A percentile compares a stretch with the other conserved stretches of the same genome.
phyloP scores from a whole-genome alignment of 202 grass and related monocot species.

The Dendrocalamus latiflorus region DNA sequence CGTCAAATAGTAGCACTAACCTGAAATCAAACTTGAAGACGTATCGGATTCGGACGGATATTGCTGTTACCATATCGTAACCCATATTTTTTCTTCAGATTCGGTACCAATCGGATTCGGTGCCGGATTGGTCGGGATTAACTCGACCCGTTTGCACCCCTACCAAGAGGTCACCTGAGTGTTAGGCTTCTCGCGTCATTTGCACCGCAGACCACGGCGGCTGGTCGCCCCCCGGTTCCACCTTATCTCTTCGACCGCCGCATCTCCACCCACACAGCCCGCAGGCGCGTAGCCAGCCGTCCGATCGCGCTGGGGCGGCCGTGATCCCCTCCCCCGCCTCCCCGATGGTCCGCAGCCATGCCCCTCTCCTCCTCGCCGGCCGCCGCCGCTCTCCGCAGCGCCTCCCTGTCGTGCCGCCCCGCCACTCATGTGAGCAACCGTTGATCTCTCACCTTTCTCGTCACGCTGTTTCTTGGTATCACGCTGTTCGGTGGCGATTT shows the following conservation, averaged over 20 bases:
- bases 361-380: constrained; percentile 20
- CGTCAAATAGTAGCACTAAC: too few species aligned
- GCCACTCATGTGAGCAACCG: constrained; percentile 35
- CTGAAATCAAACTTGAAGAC: too few species aligned
- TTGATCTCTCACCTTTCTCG: background rate
- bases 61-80: too few species aligned
- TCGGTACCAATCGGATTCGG: too few species aligned
- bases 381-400: constrained; percentile 20
- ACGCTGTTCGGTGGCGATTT: background rate
- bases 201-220: constrained; percentile 12
- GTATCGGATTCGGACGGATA: too few species aligned
- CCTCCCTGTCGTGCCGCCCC: background rate
- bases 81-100: too few species aligned
- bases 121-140: too few species aligned
- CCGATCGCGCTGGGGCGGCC: constrained; percentile 21
- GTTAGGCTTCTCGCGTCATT: background rate
- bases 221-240: background rate
- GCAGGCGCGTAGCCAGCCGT: background rate
- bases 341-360: constrained; percentile 37
- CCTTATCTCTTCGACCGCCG: constrained; percentile 13
- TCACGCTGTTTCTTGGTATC: background rate
- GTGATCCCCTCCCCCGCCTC: background rate
- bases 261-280: background rate
- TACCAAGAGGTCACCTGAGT: too few species aligned
- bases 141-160: too few species aligned